Base-by-base conservation (phyloP, 2,329 filamentous ascomycete species). In the Domatiomyces globalis region DNA sequence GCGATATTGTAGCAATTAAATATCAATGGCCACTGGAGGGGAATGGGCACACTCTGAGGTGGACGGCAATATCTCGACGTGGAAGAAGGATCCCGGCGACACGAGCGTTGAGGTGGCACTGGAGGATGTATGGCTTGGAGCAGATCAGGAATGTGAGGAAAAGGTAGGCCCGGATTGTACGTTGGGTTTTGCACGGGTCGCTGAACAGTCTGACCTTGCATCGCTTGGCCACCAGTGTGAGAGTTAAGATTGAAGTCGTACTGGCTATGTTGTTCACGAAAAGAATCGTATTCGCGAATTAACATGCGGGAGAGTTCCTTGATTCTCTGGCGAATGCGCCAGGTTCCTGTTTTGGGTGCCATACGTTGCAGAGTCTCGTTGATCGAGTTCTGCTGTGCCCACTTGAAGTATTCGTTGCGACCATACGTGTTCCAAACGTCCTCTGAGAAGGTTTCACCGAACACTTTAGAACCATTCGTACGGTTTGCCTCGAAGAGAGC, bases 401-500 rank as follows among this genome's bases (percentile, higher is more conserved):
- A 60, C 48, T 49, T 50, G 48, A 61, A 61, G 25, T 56, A 54
- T 46, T 59, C 54, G 27, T 57, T 50, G n/a, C 56, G 55, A 27
- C 51, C 51, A 49, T 58, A 53, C 12, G 51, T 51, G 17, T 52
- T 45, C 52, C 51, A 56, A 8, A 50, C 39, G 51, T 74, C 69
- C 39, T 67, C 65, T 56, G 66, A 60, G 59, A 64, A 67, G 8
- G 53, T 59, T 42, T 61, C 61, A 9, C 73, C 73, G 60, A 80
- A 79, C 0, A 79, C 69, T 7, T 62, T 56, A 25, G 67, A 63
- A 18, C 59, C 56, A 12, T 65, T 66, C 2, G 54, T 54, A n/a
- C 63, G 65, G 1, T 67, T 67, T 17, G 70, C 66, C 46, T 75
- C 68, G 18, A 75, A 67, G 5, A 69, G 68, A 45, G 73, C 73